A percentile compares a stretch with the other conserved stretches of the same genome.
These are phyloP conservation scores for Sclerotinia trifoliorum DNA, from an alignment of 2,329 filamentous ascomycete species.

Conservation along the genomic window DNA sequence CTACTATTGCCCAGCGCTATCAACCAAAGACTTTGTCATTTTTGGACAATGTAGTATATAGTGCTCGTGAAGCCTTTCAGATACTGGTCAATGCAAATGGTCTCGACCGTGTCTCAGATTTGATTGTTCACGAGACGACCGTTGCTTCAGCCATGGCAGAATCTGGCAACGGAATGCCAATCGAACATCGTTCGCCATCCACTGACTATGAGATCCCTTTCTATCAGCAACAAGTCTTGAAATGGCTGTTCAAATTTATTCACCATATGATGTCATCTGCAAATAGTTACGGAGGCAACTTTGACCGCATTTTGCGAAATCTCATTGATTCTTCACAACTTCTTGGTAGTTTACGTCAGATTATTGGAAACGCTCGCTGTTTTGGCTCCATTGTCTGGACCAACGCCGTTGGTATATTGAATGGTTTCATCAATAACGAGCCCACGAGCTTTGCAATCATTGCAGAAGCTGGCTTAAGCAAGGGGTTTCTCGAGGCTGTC, in stretches of 20 bases:
- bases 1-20: conserved; percentile 75
- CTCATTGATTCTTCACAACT: conserved; percentile 90
- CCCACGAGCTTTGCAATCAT: conserved; percentile 97
- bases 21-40: conserved; percentile 84
- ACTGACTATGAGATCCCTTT: conserved; percentile 94
- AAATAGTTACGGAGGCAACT: conserved; percentile 69
- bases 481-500: conserved; percentile 79
- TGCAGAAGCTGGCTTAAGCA: conserved; percentile 87
- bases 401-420: conserved; percentile 85
- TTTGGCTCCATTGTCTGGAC: conserved; percentile 97
- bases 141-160: conserved; percentile 66
- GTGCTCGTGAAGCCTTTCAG: conserved; percentile 79
- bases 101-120: conserved; percentile 83
- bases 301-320: conserved; percentile 86
- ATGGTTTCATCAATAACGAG: conserved; percentile 97
- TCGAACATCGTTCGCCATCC: conserved; percentile 71
- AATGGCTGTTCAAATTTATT: conserved; percentile 93
- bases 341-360: conserved; percentile 72
- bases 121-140: conserved; percentile 77
- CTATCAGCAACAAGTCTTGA: conserved; percentile 88
- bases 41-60: conserved; percentile 83
- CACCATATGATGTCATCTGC: conserved; percentile 89
- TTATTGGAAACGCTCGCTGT: conserved; percentile 73
- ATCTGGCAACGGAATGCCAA: conserved; percentile 68
- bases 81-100: conserved; percentile 79